Percentiles rank a stretch among this genome's conserved stretches.
Conservation (phyloP, 805 yeast species). For the Monosporozyma siamensis region DNA sequence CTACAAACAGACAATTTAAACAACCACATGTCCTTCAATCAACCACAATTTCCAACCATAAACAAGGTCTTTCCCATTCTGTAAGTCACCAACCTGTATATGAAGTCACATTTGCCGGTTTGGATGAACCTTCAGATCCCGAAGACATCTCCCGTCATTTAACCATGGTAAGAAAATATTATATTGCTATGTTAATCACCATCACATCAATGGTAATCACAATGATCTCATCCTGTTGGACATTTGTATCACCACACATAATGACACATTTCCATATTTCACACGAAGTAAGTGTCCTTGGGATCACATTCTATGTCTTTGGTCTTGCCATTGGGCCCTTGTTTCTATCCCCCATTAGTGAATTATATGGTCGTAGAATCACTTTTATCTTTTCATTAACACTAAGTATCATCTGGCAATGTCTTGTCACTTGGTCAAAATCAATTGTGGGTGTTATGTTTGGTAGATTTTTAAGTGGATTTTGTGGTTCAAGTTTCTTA, state of each 20-base stretch:
- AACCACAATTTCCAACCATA: not conserved
- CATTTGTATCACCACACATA: constrained; percentile 49
- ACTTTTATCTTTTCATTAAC: constrained; percentile 54
- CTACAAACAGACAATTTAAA: not conserved
- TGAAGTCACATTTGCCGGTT: constrained; percentile 25
- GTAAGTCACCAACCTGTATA: not conserved
- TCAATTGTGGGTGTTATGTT: constrained; percentile 56
- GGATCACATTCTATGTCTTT: constrained; percentile 56
- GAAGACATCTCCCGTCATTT: constrained; percentile 29
- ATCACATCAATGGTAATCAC: constrained; percentile 52
- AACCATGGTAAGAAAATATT: constrained; percentile 47
- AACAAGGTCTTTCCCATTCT: not conserved
- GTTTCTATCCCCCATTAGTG: constrained; percentile 58
- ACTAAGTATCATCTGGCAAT: constrained; percentile 50
- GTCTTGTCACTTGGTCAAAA: constrained; percentile 45
- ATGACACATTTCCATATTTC: constrained; percentile 40
- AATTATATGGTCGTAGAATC: constrained; percentile 50
- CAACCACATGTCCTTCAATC: not conserved
- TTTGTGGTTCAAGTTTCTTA: constrained; percentile 66
- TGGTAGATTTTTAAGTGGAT: constrained; percentile 58
- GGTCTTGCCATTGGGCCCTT: constrained; percentile 65
- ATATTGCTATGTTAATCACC: constrained; percentile 45
- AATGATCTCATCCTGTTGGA: constrained; percentile 60
- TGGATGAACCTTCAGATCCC: constrained; percentile 13
- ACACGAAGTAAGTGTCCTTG: constrained; percentile 45